phyloP scores from a whole-genome alignment of 805 yeast species.

The Candida yuanshanica region DNA sequence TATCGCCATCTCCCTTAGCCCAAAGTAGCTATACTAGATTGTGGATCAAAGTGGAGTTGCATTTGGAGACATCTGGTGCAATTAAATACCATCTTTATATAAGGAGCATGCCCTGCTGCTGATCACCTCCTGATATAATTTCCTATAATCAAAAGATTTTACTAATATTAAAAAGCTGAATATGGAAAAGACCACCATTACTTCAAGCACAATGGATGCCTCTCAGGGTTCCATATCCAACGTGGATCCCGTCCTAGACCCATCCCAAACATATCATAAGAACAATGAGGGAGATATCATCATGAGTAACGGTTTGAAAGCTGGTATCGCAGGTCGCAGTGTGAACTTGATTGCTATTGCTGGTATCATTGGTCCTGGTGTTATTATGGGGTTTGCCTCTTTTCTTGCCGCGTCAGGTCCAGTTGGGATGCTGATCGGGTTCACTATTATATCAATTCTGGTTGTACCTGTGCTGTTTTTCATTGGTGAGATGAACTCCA shows the following conservation, averaged over 20 bases:
- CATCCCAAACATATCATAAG: constrained; percentile 10
- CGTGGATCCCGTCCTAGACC: not conserved
- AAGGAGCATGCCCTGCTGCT: too few species aligned
- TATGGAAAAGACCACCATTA: too few species aligned
- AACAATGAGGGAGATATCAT: constrained; percentile 24
- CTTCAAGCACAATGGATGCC: not conserved
- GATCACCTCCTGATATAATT: too few species aligned
- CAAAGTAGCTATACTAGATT: too few species aligned
- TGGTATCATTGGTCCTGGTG: constrained; percentile 59
- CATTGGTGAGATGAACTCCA: constrained; percentile 51
- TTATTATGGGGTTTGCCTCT: constrained; percentile 46
- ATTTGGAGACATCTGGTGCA: too few species aligned
- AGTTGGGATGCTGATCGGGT: constrained; percentile 46
- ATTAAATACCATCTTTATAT: too few species aligned
- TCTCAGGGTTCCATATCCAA: not conserved
- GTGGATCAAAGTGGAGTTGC: too few species aligned
- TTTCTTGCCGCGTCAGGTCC: constrained; percentile 48
- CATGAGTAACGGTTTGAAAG: constrained; percentile 32
- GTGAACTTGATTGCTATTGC: constrained; percentile 47
- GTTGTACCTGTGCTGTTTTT: constrained; percentile 51
- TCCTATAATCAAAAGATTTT: too few species aligned
- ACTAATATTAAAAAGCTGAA: too few species aligned
- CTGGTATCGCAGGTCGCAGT: constrained; percentile 45
- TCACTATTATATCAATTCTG: constrained; percentile 45
- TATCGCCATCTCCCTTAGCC: too few species aligned